Conservation (phyloP, 768 basidiomycete genomes). For the Lentinus brumalis region DNA sequence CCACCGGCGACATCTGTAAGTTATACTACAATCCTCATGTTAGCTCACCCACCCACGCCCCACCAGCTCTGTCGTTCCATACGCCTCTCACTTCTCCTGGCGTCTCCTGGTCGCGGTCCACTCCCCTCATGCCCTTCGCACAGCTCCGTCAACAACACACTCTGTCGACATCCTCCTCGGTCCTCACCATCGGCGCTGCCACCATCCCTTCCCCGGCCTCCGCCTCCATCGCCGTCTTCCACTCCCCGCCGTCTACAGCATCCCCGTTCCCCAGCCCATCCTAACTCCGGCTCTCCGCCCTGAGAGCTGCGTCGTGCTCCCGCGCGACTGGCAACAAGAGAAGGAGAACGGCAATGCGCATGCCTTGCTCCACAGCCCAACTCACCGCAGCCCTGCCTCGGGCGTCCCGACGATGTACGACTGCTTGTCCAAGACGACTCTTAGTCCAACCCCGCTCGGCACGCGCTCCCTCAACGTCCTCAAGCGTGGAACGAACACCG, state of each 20-base stretch:
- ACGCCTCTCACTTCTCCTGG: slow-evolving; percentile 22
- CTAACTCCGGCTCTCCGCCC: slow-evolving; percentile 7
- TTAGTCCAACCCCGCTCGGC: not conserved
- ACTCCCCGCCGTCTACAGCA: slow-evolving; percentile 1
- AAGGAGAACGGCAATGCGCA: not conserved
- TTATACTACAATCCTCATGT: too few species aligned
- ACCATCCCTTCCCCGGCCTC: slow-evolving; percentile 6
- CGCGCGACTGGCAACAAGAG: slow-evolving; percentile 7
- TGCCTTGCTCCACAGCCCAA: slow-evolving; percentile 1
- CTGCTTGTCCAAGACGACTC: not conserved
- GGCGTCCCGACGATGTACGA: not conserved
- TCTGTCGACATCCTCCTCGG: slow-evolving; percentile 5
- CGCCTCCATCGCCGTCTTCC: slow-evolving; percentile 11
- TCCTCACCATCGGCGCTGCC: slow-evolving; percentile 4
- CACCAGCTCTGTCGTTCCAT: slow-evolving; percentile 14
- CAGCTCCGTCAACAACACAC: slow-evolving; percentile 14
- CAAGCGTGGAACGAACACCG: not conserved
- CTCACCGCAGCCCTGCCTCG: slow-evolving; percentile 4
- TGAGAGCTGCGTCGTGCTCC: slow-evolving; percentile 13
- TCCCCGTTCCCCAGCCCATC: slow-evolving; percentile 15
- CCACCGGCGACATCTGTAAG: slow-evolving; percentile 3
- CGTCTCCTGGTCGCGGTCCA: not conserved
- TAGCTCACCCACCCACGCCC: too few species aligned
- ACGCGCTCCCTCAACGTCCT: not conserved
- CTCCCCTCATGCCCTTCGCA: not conserved